phyloP scores from a whole-genome alignment of 495 filamentous ascomycete genomes.

The Haplographium delicatum region DNA sequence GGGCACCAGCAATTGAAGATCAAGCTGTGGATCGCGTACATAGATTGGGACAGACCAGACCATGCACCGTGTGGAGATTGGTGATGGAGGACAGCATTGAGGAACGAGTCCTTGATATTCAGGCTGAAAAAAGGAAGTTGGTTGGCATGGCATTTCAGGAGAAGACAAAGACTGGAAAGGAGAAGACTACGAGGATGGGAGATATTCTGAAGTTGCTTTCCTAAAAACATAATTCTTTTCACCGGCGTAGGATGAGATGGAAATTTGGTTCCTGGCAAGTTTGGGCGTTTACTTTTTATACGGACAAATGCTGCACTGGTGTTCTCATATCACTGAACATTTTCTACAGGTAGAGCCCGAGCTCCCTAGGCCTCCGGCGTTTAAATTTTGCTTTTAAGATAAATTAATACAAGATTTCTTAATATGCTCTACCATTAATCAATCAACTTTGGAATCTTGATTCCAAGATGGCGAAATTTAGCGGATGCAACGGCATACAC shows the following conservation, averaged over 20 bases:
- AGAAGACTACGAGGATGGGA: slow-evolving; percentile 26
- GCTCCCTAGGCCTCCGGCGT: too few relatives aligned
- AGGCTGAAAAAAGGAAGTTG: slow-evolving; percentile 73
- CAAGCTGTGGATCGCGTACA: slow-evolving; percentile 92
- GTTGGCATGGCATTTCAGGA: slow-evolving; percentile 75
- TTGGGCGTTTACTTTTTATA: background rate
- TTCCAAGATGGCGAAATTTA: too few relatives aligned
- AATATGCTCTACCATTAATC: too few relatives aligned
- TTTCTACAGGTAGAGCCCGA: too few relatives aligned
- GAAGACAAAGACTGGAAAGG: slow-evolving; percentile 21
- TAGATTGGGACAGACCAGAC: slow-evolving; percentile 74
- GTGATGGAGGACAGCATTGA: slow-evolving; percentile 85
- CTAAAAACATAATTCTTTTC: background rate
- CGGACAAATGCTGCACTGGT: too few relatives aligned
- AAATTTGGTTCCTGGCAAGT: background rate
- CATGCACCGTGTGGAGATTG: slow-evolving; percentile 73
- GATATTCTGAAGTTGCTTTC: slow-evolving; percentile 25
- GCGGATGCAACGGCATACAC: too few relatives aligned
- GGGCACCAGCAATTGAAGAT: slow-evolving; percentile 84
- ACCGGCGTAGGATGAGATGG: background rate
- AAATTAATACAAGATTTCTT: too few relatives aligned
- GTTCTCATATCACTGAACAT: too few relatives aligned
- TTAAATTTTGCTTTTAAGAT: too few relatives aligned
- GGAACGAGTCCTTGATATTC: slow-evolving; percentile 75
- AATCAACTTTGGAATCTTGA: too few relatives aligned